Evolutionary conservation across 2,329 filamentous ascomycete genomes (phyloP).

Genomic region (Sporothrix brunneoviolacea): DNA sequence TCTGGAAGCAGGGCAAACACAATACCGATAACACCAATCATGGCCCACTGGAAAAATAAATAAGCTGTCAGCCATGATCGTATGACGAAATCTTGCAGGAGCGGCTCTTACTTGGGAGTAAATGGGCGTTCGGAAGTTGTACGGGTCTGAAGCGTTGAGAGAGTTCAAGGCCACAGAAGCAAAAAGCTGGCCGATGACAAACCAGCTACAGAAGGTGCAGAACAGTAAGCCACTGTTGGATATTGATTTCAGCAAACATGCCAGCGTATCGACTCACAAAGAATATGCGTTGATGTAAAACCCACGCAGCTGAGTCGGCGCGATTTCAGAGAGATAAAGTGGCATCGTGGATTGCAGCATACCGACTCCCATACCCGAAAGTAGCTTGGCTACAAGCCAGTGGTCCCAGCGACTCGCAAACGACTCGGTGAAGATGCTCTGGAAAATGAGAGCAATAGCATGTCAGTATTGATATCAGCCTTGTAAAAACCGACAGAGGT

Average conservation of each 20-base stretch:
- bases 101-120: constrained; percentile 28
- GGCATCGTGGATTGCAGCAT: constrained; percentile 35
- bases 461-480: too few relatives aligned
- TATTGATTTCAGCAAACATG: too few relatives aligned
- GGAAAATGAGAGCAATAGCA: neutral
- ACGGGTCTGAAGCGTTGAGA: constrained; percentile 26
- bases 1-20: constrained; percentile 32
- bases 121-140: constrained; percentile 31
- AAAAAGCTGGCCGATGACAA: constrained; percentile 35
- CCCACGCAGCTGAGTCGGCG: constrained; percentile 33
- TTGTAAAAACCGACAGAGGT: too few relatives aligned
- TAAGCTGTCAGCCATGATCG: too few relatives aligned
- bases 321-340: constrained; percentile 33
- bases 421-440: constrained; percentile 30
- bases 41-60: constrained; percentile 33
- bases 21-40: constrained; percentile 31
- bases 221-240: neutral
- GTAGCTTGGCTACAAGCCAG: constrained; percentile 30
- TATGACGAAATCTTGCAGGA: too few relatives aligned
- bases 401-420: constrained; percentile 31
- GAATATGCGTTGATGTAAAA: constrained; percentile 33
- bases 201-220: constrained; percentile 28
- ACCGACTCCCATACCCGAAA: constrained; percentile 31
- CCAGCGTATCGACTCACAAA: constrained; percentile 24
- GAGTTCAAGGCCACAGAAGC: constrained; percentile 35